These are phyloP conservation scores for Aspergillus texensis DNA, from an alignment of 2,329 filamentous ascomycete genomes.

Conservation along the genomic window DNA sequence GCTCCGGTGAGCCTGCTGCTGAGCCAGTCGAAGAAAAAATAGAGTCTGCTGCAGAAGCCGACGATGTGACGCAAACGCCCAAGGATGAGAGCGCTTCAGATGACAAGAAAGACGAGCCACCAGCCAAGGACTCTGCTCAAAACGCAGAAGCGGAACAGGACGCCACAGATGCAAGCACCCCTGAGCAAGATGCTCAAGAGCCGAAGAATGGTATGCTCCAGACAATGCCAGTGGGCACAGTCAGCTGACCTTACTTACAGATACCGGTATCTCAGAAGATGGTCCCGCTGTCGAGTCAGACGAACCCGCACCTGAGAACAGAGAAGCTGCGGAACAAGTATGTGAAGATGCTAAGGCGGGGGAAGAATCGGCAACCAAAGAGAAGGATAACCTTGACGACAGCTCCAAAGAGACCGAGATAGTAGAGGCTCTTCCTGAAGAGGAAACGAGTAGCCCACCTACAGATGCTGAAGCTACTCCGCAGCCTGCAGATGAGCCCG, in stretches of 20 bases:
- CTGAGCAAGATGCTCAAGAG: conserved; percentile 16
- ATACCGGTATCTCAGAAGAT: conserved; percentile 39
- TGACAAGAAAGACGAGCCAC: conserved; percentile 8
- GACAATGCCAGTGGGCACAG: conserved; percentile 5
- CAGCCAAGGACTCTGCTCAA: conserved; percentile 2
- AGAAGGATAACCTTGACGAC: conserved; percentile 14
- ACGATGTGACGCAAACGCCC: conserved; percentile 10
- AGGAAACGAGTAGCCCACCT: neutral
- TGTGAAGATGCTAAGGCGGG: conserved; percentile 35
- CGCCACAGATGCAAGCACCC: conserved; percentile 3
- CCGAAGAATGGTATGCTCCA: conserved; percentile 28
- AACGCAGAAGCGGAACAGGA: conserved; percentile 12
- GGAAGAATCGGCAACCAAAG: conserved; percentile 20
- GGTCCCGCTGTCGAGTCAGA: conserved; percentile 34
- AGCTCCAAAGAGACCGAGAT: conserved; percentile 9
- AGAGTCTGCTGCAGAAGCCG: conserved; percentile 13
- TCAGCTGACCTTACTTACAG: conserved; percentile 24
- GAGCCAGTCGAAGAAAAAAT: too few species aligned
- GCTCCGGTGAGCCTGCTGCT: conserved; percentile 14
- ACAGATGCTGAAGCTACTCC: neutral
- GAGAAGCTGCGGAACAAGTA: conserved; percentile 35
- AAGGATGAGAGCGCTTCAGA: conserved; percentile 5
- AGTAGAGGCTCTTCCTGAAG: neutral
- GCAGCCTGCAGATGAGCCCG: conserved; percentile 4
- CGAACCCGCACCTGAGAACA: conserved; percentile 38